Percentiles rank a stretch among this genome's conserved stretches.
Conservation (phyloP, 768 basidiomycete species). For the Flagelloscypha sp. region DNA sequence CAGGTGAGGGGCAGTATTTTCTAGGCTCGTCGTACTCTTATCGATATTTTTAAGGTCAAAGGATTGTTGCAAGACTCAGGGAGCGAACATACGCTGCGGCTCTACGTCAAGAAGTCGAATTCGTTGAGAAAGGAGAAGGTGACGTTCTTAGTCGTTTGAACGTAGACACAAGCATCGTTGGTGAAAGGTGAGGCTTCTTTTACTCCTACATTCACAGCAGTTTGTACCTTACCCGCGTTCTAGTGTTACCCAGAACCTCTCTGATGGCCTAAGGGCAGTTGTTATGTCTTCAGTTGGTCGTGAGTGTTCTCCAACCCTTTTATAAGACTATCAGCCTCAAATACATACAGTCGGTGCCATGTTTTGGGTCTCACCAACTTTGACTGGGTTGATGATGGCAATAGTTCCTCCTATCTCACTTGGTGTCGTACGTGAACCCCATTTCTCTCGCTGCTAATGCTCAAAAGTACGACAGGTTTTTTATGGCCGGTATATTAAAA, state of each 20-base stretch:
- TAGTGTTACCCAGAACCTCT: conserved; percentile 72
- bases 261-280: conserved; percentile 72
- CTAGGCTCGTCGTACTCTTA: not conserved
- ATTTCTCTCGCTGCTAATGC: conserved; percentile 9
- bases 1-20: conserved; percentile 38
- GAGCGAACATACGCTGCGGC: conserved; percentile 80
- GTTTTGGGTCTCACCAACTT: conserved; percentile 83
- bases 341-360: conserved; percentile 71
- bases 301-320: conserved; percentile 29
- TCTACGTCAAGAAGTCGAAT: conserved; percentile 85
- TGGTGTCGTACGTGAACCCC: conserved; percentile 72
- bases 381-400: conserved; percentile 88
- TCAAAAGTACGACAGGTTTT: conserved; percentile 79
- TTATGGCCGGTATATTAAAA: conserved; percentile 92
- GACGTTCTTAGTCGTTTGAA: conserved; percentile 89
- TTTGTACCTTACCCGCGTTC: conserved; percentile 3
- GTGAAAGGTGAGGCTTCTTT: conserved; percentile 58
- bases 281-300: conserved; percentile 93
- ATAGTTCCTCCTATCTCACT: conserved; percentile 85
- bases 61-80: conserved; percentile 83
- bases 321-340: not conserved
- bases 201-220: conserved; percentile 1
- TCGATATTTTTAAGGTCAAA: conserved; percentile 44
- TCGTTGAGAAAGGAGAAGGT: conserved; percentile 86
- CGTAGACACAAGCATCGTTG: conserved; percentile 88